phyloP scores from a whole-genome alignment of 768 basidiomycete genomes.

The Tricholoma flavovirens region DNA sequence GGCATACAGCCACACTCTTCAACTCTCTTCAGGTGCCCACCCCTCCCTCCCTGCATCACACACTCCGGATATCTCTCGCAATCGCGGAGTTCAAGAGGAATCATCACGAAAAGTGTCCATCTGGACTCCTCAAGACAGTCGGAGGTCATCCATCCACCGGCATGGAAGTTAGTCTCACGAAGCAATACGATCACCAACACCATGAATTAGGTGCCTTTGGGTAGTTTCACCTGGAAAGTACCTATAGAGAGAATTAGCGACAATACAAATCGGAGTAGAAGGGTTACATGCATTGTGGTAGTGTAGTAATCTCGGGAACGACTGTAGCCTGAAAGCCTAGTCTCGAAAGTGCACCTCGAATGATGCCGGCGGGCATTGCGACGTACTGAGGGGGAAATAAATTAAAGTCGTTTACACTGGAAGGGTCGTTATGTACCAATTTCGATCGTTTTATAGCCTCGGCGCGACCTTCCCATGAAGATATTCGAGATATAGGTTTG shows the following conservation, averaged over 20 bases:
- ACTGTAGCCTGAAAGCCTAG: constrained; percentile 76
- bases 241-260: constrained; percentile 34
- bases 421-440: constrained; percentile 41
- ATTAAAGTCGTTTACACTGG: neutral
- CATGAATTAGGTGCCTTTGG: constrained; percentile 42
- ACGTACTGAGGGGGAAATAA: constrained; percentile 51
- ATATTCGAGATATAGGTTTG: constrained; percentile 76
- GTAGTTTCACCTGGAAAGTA: constrained; percentile 79
- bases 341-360: constrained; percentile 75
- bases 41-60: too few species aligned
- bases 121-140: neutral
- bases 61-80: too few species aligned
- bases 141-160: neutral
- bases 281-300: constrained; percentile 72
- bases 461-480: constrained; percentile 71
- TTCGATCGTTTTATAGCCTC: constrained; percentile 69
- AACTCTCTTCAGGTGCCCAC: too few species aligned
- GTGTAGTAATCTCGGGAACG: constrained; percentile 65
- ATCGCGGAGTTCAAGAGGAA: too few species aligned
- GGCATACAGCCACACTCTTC: too few species aligned
- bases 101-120: too few species aligned
- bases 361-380: constrained; percentile 76
- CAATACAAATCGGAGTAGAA: neutral
- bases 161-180: neutral
- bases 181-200: neutral